phyloP scores from a whole-genome alignment of 2,329 filamentous ascomycete species.

The Pseudogymnoascus sp. region DNA sequence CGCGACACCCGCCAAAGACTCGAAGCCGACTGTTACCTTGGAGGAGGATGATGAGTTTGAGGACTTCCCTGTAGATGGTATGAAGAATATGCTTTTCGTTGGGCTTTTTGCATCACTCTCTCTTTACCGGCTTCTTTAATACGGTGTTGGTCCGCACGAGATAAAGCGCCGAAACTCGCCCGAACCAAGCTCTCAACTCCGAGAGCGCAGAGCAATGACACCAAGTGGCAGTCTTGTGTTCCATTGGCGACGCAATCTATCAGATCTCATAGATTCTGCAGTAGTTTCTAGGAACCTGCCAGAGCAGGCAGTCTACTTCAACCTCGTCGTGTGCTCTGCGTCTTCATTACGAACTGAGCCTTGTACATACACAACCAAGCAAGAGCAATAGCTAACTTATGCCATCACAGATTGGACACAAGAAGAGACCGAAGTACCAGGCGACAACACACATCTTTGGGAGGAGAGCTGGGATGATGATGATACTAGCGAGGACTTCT shows the following conservation, averaged over 20 bases:
- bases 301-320: neutral
- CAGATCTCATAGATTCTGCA: neutral
- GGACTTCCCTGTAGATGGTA: conserved; percentile 95
- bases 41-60: conserved; percentile 99
- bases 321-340: neutral
- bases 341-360: neutral
- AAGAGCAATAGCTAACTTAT: neutral
- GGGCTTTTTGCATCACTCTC: neutral
- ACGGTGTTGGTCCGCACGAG: neutral
- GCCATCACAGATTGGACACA: conserved; percentile 71
- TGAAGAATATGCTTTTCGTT: conserved; percentile 16
- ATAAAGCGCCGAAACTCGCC: neutral
- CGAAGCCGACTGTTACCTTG: conserved; percentile 51
- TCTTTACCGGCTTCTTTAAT: neutral
- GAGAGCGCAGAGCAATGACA: neutral
- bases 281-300: neutral
- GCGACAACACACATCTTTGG: conserved; percentile 78
- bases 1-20: conserved; percentile 32
- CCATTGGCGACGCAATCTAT: neutral
- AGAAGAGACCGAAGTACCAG: conserved; percentile 81
- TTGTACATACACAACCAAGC: neutral
- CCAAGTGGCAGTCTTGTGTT: neutral
- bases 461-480: conserved; percentile 99
- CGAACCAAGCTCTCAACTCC: neutral
- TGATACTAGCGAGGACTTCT: conserved; percentile 94